A percentile compares a stretch with the other conserved stretches of the same genome.
Conservation (phyloP, 2,329 filamentous ascomycete species). For the Curvularia eragrostidis region DNA sequence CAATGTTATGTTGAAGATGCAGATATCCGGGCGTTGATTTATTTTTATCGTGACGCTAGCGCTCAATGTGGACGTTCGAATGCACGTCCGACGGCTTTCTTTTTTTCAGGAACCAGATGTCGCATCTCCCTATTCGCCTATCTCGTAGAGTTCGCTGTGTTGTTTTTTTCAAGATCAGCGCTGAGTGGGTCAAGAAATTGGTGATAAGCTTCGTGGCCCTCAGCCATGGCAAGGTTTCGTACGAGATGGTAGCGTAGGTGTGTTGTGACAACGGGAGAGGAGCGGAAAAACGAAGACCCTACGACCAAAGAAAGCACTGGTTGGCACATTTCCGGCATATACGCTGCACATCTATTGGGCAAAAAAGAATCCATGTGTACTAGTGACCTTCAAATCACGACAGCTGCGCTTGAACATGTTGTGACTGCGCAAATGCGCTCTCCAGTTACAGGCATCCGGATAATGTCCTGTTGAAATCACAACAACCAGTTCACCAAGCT, state of each 20-base stretch:
- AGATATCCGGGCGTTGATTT: not conserved
- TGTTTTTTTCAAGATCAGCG: not conserved
- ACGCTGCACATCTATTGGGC: not conserved
- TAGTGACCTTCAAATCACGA: conserved; percentile 7
- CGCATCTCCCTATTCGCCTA: not conserved
- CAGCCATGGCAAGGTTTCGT: conserved; percentile 1
- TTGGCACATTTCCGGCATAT: conserved; percentile 1
- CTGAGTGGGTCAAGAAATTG: not conserved
- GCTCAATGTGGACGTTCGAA: not conserved
- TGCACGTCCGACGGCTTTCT: not conserved
- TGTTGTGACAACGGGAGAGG: conserved; percentile 6
- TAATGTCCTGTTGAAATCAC: not conserved
- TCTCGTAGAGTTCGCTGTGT: not conserved
- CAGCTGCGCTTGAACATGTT: not conserved
- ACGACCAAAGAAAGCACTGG: conserved; percentile 8
- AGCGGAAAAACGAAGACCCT: not conserved
- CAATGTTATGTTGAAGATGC: not conserved
- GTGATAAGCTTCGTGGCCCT: not conserved
- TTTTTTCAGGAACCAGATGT: not conserved
- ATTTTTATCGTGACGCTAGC: conserved; percentile 5
- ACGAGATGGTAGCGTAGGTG: not conserved
- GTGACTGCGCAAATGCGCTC: not conserved
- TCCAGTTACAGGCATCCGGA: not conserved
- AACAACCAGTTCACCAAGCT: not conserved
- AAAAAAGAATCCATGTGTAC: not conserved